Base-by-base conservation (phyloP, 169 alveolate genomes). In the Theileria parva region DNA sequence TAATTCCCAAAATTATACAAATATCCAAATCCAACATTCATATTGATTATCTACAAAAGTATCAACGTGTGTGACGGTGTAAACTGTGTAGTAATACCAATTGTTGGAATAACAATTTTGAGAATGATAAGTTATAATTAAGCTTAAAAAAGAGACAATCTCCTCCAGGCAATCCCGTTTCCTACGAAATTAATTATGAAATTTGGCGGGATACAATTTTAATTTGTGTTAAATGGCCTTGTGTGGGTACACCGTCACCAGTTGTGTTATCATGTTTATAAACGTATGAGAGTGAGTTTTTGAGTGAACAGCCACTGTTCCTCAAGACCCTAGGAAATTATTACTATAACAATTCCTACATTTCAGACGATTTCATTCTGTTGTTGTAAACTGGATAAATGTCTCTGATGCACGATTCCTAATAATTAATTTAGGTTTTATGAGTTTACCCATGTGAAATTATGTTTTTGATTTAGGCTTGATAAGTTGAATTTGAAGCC, bases 91-190 rank as follows among this genome's bases (percentile, higher is more conserved):
- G 27, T 2, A 68, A 30, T 32, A 73, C 86, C 30, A 79, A 37
- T 44, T 78, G 70, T 25, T 85, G 76, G 51, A 72, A 50, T 9
- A 83, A 19, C 28, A 27, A 50, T 2, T 23, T 51, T 15, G 89
- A 70, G 67, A 53, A 77, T 28, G 78, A 65, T 75, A 72, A 59
- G 71, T 67, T 74, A 53, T 68, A 77, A 37, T 85, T 85, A 30
- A 85, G 44, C 57, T 85, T 85, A n/a, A 78, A 51, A 60, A 78
- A 85, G 25, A 68, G 86, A 34, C 87, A 34, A 44, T 85, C 91
- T 23, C 91, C 91, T 0, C 91, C 91, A 15, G 91, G 81, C 13
- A 85, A 64, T 0, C 87, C 91, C 11, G 87, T 68, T 51, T 85
- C 91, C 91, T 85, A 34, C 11, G 34, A n/a, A 23, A 55, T 12